Percentiles rank a stretch among this genome's conserved stretches.
Conservation (phyloP, 1,284 basidiomycete genomes). For the Fomitopsis palustris region DNA sequence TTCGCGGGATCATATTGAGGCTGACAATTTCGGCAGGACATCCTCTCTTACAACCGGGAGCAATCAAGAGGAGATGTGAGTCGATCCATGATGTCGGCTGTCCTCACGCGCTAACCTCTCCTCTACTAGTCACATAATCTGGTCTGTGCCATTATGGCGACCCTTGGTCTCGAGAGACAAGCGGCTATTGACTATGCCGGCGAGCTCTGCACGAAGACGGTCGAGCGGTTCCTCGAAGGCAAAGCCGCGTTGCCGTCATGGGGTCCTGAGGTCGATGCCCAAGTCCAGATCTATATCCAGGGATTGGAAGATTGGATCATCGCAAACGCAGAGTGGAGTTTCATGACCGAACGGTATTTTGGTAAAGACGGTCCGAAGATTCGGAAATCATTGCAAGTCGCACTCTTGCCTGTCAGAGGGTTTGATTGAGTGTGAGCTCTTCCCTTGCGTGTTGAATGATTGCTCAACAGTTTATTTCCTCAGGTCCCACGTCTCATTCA, state of each 20-base stretch:
- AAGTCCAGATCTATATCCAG: constrained; percentile 32
- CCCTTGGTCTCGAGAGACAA: constrained; percentile 54
- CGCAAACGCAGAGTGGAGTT: constrained; percentile 39
- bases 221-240: constrained; percentile 19
- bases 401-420: background rate
- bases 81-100: constrained; percentile 3
- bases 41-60: constrained; percentile 40
- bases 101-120: constrained; percentile 3
- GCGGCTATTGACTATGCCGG: constrained; percentile 91
- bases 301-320: constrained; percentile 43
- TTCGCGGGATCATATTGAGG: background rate
- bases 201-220: constrained; percentile 83
- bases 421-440: background rate
- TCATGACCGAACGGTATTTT: constrained; percentile 41
- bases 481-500: too few relatives aligned
- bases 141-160: constrained; percentile 40
- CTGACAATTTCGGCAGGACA: constrained; percentile 28
- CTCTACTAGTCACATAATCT: constrained; percentile 34
- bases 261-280: constrained; percentile 28
- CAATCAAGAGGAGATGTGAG: constrained; percentile 39
- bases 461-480: too few relatives aligned
- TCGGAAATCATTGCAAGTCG: constrained; percentile 1
- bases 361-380: constrained; percentile 18
- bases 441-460: background rate
- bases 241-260: constrained; percentile 30